Base-by-base conservation (phyloP, 2,329 filamentous ascomycete species). In the Pseudonectria buxi region DNA sequence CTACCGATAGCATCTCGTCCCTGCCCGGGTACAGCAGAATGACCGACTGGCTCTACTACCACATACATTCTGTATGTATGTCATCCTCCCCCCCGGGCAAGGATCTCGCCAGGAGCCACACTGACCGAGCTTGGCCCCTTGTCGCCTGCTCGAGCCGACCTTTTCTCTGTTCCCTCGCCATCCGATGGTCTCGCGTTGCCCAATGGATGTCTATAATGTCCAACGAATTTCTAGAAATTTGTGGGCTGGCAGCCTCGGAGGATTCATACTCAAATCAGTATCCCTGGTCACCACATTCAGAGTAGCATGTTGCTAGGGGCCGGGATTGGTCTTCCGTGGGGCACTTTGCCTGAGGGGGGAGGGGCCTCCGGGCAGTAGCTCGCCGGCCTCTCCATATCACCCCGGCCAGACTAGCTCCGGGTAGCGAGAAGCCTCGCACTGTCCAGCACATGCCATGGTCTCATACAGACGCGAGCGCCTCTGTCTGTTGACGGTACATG, bases 161-260 rank as follows among this genome's bases (percentile, higher is more conserved):
- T 44, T 45, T 45, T 39, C 42, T 50, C 45, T 50, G 46, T 45
- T 53, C 43, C 43, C 45, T 42, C 34, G 33, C 40, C 46, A 46
- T 45, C 39, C 43, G 40, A 33, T 46, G 39, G 24, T 39, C 33
- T 32, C 45, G 36, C 40, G 30, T 41, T 45, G 45, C 44, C 47
- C 38, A 42, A 53, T 50, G 41, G 32, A 41, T 37, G 29, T 28
- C 28, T 40, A 41, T 49, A n/a, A n/a, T n/a, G 38, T 43, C 50
- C 47, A 53, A 53, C 39, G 43, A 43, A 36, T 43, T 58, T 59
- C 56, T 58, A 56, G 56, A 58, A 59, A 54, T 49, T 47, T 49
- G 46, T 47, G 46, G 49, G 47, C 44, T 50, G 43, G 36, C 43
- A 46, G 38, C 43, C 41, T 58, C 50, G 53, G 54, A 54, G 50